Evolutionary conservation across 192 early-diverging fungal species (phyloP).

Genomic region (Umbelopsis sp.): DNA sequence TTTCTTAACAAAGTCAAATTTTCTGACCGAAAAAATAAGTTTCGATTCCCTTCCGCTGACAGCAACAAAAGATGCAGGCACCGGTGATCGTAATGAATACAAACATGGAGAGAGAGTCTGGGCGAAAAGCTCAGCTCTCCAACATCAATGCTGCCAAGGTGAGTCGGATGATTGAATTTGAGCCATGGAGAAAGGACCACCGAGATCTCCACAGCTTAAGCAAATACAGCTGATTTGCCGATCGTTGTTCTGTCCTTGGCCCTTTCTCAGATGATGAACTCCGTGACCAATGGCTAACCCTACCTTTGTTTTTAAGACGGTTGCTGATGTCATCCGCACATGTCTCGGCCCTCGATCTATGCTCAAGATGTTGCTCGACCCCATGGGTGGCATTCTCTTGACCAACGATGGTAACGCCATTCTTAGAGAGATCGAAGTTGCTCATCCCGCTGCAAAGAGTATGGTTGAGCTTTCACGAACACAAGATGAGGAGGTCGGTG

Average conservation of each 20-base stretch:
- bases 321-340: constrained; percentile 98
- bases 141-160: constrained; percentile 99
- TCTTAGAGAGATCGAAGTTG: constrained; percentile 97
- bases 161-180: constrained; percentile 5
- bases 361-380: constrained; percentile 99
- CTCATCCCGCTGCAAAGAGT: constrained; percentile 99
- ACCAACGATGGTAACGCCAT: constrained; percentile 99
- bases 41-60: constrained; percentile 3
- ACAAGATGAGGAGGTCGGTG: constrained; percentile 99
- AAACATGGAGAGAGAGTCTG: constrained; percentile 91
- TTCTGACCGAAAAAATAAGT: constrained; percentile 8
- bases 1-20: constrained; percentile 7
- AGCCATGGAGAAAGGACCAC: background rate
- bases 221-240: no score
- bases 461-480: constrained; percentile 99
- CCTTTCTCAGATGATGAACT: background rate
- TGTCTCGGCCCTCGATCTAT: constrained; percentile 98
- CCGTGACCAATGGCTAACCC: background rate
- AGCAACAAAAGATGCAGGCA: constrained; percentile 66
- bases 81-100: constrained; percentile 91
- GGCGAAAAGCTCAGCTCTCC: constrained; percentile 95
- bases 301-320: constrained; percentile 62
- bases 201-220: no score
- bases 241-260: background rate
- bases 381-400: constrained; percentile 98